phyloP scores from a whole-genome alignment of 441 rosid genomes.

The Manihot esculenta region DNA sequence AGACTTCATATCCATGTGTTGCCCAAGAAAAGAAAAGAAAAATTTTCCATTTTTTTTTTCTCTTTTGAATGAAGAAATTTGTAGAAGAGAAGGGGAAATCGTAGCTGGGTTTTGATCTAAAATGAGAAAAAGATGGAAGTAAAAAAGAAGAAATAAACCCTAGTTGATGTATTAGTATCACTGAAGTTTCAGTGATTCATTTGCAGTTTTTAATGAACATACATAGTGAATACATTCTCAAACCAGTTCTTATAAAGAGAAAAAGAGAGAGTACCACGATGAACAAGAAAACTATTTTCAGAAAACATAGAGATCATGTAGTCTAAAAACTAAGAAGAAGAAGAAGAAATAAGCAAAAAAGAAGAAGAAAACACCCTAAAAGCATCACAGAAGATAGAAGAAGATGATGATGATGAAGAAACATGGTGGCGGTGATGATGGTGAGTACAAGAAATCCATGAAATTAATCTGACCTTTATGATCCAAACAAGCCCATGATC shows the following conservation, averaged over 20 bases:
- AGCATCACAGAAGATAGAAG: constrained; percentile 26
- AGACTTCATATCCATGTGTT: not conserved
- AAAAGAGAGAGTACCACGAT: constrained; percentile 27
- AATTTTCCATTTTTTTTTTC: not conserved
- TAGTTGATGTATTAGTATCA: constrained; percentile 24
- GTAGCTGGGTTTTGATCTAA: not conserved
- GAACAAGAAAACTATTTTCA: constrained; percentile 29
- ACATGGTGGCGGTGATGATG: constrained; percentile 7
- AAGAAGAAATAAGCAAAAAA: not conserved
- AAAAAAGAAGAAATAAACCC: constrained; percentile 22
- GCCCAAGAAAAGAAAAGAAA: too few species aligned
- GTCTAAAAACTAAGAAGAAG: constrained; percentile 7
- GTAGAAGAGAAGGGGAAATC: not conserved
- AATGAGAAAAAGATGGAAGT: not conserved
- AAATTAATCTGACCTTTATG: constrained; percentile 43
- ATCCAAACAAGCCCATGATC: constrained; percentile 23
- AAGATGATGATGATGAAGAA: not conserved
- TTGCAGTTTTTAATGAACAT: constrained; percentile 6
- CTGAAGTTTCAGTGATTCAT: constrained; percentile 8
- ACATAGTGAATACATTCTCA: constrained; percentile 3
- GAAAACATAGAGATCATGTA: constrained; percentile 20
- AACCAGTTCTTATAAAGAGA: constrained; percentile 22
- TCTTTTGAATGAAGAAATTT: not conserved
- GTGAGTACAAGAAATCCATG: constrained; percentile 21
- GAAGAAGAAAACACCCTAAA: constrained; percentile 16